These are phyloP conservation scores for Earliella scabrosa DNA, from an alignment of 1,284 basidiomycete genomes.

Conservation along the genomic window DNA sequence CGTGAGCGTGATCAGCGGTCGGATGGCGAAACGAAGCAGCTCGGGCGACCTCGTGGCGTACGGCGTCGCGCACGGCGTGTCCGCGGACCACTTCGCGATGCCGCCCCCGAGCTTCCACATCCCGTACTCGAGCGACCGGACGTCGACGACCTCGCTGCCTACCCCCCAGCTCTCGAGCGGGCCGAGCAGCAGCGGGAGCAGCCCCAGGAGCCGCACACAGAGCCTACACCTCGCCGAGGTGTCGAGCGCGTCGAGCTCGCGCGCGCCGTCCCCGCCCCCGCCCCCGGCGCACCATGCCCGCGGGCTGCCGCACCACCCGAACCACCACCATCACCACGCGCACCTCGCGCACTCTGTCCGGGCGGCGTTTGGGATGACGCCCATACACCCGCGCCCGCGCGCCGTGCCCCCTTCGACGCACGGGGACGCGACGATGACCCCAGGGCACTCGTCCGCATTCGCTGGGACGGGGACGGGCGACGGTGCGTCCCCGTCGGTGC, in stretches of 20 bases:
- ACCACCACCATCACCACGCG: conserved; percentile 45
- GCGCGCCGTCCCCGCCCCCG: conserved; percentile 55
- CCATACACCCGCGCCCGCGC: conserved; percentile 56
- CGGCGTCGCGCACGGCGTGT: conserved; percentile 18
- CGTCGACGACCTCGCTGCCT: conserved; percentile 41
- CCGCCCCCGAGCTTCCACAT: conserved; percentile 28
- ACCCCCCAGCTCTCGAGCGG: conserved; percentile 68
- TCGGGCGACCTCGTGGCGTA: conserved; percentile 36
- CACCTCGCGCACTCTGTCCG: conserved; percentile 82
- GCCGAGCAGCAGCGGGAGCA: conserved; percentile 60
- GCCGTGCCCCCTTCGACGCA: conserved; percentile 37
- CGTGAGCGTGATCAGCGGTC: conserved; percentile 31
- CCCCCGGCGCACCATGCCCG: conserved; percentile 31
- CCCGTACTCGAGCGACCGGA: conserved; percentile 40
- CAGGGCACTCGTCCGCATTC: conserved; percentile 21
- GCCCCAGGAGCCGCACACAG: conserved; percentile 49
- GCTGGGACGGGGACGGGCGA: conserved; percentile 31
- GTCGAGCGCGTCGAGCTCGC: conserved; percentile 49
- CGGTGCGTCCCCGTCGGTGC: conserved; percentile 43
- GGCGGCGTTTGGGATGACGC: conserved; percentile 89
- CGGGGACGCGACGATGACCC: conserved; percentile 39
- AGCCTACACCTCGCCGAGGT: conserved; percentile 38
- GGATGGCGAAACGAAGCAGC: conserved; percentile 37
- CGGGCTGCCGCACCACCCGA: conserved; percentile 6
- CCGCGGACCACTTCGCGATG: conserved; percentile 22